Conservation (phyloP, 768 basidiomycete species). For the Kwoniella botswanensis region DNA sequence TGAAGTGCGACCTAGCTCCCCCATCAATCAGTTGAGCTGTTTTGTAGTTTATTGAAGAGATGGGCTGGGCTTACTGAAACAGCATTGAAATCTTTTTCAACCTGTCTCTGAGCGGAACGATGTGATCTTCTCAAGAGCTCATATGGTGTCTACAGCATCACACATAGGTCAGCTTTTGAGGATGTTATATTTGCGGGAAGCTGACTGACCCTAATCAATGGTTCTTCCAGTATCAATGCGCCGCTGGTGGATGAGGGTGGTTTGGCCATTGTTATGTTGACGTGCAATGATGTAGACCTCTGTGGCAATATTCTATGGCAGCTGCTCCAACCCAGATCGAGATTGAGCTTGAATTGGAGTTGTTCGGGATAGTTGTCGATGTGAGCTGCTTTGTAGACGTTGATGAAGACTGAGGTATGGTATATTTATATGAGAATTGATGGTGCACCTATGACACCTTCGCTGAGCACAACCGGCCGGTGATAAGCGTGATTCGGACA, state of each 20-base stretch:
- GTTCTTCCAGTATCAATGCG: slow-evolving; percentile 53
- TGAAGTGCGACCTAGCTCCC: slow-evolving; percentile 28
- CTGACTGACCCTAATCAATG: slow-evolving; percentile 48
- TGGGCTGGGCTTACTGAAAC: slow-evolving; percentile 54
- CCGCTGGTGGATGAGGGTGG: slow-evolving; percentile 20
- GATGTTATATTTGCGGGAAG: not conserved
- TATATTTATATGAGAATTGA: too few species aligned
- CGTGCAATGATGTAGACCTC: not conserved
- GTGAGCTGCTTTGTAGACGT: too few species aligned
- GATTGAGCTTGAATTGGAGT: too few species aligned
- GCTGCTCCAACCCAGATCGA: too few species aligned
- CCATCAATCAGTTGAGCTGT: too few species aligned
- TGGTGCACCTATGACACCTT: not conserved
- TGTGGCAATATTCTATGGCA: not conserved
- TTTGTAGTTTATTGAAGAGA: too few species aligned
- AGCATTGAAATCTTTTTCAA: slow-evolving; percentile 57
- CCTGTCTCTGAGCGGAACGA: slow-evolving; percentile 55
- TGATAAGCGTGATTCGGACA: slow-evolving; percentile 5
- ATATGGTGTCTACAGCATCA: slow-evolving; percentile 47
- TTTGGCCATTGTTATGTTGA: slow-evolving; percentile 29
- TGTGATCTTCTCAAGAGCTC: slow-evolving; percentile 54
- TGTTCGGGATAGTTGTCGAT: not conserved
- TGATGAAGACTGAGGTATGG: too few species aligned
- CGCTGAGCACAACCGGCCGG: not conserved
- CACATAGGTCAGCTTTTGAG: not conserved